Base-by-base conservation (phyloP, 768 basidiomycete species). In the Pulveroboletus sp. region DNA sequence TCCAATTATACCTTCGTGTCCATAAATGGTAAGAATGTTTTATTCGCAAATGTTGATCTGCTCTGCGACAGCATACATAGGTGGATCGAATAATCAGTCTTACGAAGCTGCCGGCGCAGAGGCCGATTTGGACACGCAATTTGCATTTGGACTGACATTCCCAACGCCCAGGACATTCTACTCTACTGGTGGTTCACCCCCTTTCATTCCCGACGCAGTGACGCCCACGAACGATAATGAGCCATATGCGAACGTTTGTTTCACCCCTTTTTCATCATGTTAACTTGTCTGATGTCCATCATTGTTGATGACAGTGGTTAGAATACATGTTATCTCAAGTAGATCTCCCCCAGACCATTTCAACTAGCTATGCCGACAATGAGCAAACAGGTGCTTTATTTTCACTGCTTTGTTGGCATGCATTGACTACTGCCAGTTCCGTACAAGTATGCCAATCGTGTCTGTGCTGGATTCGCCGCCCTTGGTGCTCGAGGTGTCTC, bases 401-500 rank as follows among this genome's bases (percentile, higher is more conserved):
- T 31, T n/a, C 11, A n/a, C 29, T 10, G 2, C 2, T 35, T 17
- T 19, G 4, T 13, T 6, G 6, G 5, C 38, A 31, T 23, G 5
- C 1, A 42, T 45, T 60, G 14, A 51, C 20, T 13, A 12, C 6
- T 17, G 19, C 1, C 36, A 81, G 82, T 87, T 20, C 84, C 85
- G 17, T 43, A 62, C 45, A 69, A 63, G 45, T 85, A 75, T 56
- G 83, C 85, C 10, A 55, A 27, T 16, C 78, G 83, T 40, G 76
- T 76, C 20, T 90, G 87, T 61, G 48, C 56, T 5, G 73, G 70
- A 8, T 81, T 89, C 45, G 85, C 84, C 16, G 74, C 80, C 51
- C 77, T 90, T 12, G 85, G 85, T 49, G 79, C 72, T 43, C 79
- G 85, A 2, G 87, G 87, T 16, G 72, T 82, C n/a, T 81, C 85